phyloP scores from a whole-genome alignment of 768 basidiomycete species.

The Xerocomellus intermedius region DNA sequence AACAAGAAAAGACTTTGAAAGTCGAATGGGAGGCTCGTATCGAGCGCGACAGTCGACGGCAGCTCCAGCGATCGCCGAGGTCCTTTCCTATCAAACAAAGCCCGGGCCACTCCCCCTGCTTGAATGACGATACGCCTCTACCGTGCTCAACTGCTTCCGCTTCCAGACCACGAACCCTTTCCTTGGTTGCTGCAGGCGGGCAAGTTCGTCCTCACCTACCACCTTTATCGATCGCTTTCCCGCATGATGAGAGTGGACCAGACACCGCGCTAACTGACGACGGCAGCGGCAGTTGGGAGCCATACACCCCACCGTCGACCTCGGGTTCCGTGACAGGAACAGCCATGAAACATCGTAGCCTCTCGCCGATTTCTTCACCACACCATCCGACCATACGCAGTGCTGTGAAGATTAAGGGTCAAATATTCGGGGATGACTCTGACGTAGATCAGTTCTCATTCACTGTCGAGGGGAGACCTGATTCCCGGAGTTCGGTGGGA shows the following conservation, averaged over 20 bases:
- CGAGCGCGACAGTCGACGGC: constrained; percentile 30
- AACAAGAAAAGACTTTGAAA: constrained; percentile 62
- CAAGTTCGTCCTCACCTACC: constrained; percentile 49
- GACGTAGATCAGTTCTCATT: constrained; percentile 56
- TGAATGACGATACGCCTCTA: constrained; percentile 21
- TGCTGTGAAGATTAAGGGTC: constrained; percentile 30
- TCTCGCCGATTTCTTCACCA: constrained; percentile 30
- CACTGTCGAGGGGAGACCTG: constrained; percentile 26
- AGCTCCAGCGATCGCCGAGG: constrained; percentile 21
- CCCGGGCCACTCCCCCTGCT: constrained; percentile 29
- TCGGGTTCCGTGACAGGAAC: constrained; percentile 46
- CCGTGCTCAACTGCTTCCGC: constrained; percentile 8
- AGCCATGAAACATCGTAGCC: constrained; percentile 43
- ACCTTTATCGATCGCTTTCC: constrained; percentile 39
- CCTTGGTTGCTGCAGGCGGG: constrained; percentile 33
- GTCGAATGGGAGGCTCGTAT: constrained; percentile 43
- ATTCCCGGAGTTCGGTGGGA: constrained; percentile 14
- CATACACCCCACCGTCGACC: constrained; percentile 63
- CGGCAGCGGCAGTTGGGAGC: constrained; percentile 52
- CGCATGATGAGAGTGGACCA: constrained; percentile 52
- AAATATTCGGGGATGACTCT: constrained; percentile 45
- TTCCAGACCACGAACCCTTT: constrained; percentile 22
- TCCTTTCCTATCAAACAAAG: constrained; percentile 26
- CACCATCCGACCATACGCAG: constrained; percentile 32
- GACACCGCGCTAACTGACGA: constrained; percentile 51